A percentile compares a stretch with the other conserved stretches of the same genome.
Evolutionary conservation across 2,329 filamentous ascomycete species (phyloP).

Genomic region (Cyphellophora attinorum): DNA sequence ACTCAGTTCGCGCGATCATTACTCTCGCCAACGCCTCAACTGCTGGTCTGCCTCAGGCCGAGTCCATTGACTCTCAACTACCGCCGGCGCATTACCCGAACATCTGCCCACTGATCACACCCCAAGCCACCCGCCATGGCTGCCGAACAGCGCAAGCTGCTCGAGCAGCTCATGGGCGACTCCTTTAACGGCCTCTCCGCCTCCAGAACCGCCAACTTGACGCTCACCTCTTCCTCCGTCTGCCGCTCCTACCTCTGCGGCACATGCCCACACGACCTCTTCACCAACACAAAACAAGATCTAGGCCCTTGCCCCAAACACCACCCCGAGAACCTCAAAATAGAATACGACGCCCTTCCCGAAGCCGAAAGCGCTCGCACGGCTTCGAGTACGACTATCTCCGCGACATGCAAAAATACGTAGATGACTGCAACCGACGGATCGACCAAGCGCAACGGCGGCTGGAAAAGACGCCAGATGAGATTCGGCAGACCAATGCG

Average conservation of each 20-base stretch:
- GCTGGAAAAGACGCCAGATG: conserved; percentile 93
- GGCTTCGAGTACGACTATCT: conserved; percentile 97
- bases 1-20: too few relatives aligned
- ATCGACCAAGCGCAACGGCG: conserved; percentile 85
- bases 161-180: conserved; percentile 79
- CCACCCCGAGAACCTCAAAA: conserved; percentile 79
- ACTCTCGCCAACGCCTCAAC: too few relatives aligned
- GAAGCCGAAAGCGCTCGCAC: conserved; percentile 62
- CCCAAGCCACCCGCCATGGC: too few relatives aligned
- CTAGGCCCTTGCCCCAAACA: conserved; percentile 80
- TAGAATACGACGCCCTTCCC: conserved; percentile 71
- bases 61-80: too few relatives aligned
- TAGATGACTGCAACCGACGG: conserved; percentile 88
- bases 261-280: conserved; percentile 95
- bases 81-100: too few relatives aligned
- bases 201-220: conserved; percentile 69
- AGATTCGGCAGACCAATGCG: conserved; percentile 89
- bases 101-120: too few relatives aligned
- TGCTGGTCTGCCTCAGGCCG: too few relatives aligned
- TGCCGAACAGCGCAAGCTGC: conserved; percentile 94
- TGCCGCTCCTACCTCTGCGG: conserved; percentile 91
- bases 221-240: conserved; percentile 83
- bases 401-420: conserved; percentile 90
- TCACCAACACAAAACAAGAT: conserved; percentile 99
- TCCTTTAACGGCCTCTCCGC: conserved; percentile 70